Percentiles rank a stretch among this genome's conserved stretches.
Conservation (phyloP, 257 asterid genomes). For the Schizonepeta tenuifolia region DNA sequence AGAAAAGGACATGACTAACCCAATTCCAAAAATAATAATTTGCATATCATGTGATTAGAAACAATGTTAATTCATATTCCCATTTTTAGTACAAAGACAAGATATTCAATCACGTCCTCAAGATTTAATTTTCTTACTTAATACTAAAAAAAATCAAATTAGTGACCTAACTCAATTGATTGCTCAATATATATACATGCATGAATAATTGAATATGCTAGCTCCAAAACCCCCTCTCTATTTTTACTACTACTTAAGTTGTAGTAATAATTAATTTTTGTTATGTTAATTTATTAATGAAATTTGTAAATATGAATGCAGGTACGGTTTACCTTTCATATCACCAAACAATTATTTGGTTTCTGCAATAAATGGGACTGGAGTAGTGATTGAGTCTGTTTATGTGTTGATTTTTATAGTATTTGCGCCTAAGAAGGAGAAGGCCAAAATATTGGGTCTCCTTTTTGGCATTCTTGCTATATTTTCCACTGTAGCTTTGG, state of each 20-base stretch:
- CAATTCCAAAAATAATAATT: background rate
- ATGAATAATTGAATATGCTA: no score
- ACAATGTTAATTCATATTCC: background rate
- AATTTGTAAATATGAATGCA: conserved; percentile 22
- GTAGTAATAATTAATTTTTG: no score
- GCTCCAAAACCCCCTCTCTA: no score
- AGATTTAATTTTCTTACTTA: background rate
- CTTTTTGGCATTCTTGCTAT: conserved; percentile 45
- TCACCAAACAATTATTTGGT: conserved; percentile 66
- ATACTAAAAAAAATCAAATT: background rate
- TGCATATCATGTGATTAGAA: background rate
- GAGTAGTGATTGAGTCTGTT: conserved; percentile 58
- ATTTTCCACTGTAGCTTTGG: conserved; percentile 57
- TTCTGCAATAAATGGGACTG: conserved; percentile 39
- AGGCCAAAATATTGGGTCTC: conserved; percentile 57
- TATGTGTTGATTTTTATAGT: conserved; percentile 62
- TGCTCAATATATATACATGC: background rate
- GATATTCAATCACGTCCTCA: background rate
- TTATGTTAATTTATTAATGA: no score
- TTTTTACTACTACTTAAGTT: no score
- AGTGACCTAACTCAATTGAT: background rate
- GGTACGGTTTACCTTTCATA: conserved; percentile 83
- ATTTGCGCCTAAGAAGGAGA: conserved; percentile 71
- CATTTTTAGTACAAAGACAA: background rate
- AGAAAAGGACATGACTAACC: background rate